Evolutionary conservation across 306 rosid species (phyloP), one percentile per base, ranked within the genome.

Genomic region (Adenanthera pavonina): DNA sequence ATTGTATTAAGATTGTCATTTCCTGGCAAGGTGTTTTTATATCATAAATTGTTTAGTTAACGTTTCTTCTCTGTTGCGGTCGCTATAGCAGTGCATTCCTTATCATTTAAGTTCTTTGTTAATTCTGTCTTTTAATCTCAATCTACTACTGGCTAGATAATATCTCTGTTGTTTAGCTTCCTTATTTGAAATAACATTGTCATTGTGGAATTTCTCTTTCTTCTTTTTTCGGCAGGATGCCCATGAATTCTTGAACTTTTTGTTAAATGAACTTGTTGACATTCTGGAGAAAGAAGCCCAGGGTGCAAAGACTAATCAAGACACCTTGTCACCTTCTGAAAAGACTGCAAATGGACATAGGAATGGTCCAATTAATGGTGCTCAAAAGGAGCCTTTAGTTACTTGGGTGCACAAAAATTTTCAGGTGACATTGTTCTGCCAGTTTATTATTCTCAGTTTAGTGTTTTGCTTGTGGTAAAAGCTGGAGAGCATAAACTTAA

Each of bases 371-470:
- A 89, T 86, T 62, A 94, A 96, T 88, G 98, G 97, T 84, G 80
- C 80, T 88, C 87, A 85, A 17, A 92, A 92, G 82, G 99, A 91
- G 83, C 99, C 98, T 69, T 83, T 94, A 41, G 97, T 94, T 76
- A 96, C 99, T 49, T 96, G 98, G 99, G 99, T 96, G 79, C 99
- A 96, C 92, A 94, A 82, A 89, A 96, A 94, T 83, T 96, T 96
- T 86, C 99, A 96, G 99, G 99, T 96, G 82, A 86, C 82, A 78
- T 87, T 75, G 75, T 82, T 80, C 70, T 79, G 73, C 77, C 84
- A 69, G 81, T 59, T 80, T 44, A 51, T 46, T 57, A 56, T 35
- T 67, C 53, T 77, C 38, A 19, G 43, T 77, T 54, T 80, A n/a
- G 60, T 3, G 3, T 69, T 49, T 86, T 84, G 51, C 76, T 44